phyloP scores from a whole-genome alignment of 2,329 filamentous ascomycete species.

The Nigrospora sphaerica region DNA sequence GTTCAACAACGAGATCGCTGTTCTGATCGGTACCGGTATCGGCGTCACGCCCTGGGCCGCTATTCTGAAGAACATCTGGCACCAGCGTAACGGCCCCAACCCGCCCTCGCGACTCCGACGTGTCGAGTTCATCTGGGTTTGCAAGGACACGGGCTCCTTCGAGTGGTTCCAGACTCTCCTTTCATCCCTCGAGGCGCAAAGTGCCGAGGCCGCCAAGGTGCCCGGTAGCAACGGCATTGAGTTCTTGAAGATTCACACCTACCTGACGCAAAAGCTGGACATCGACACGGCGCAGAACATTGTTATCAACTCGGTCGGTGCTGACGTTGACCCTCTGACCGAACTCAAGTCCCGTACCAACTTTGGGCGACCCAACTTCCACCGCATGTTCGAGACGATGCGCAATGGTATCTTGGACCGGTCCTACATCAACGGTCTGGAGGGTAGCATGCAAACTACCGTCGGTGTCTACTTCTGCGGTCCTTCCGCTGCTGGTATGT shows the following conservation, averaged over 20 bases:
- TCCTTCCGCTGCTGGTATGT: constrained; percentile 61
- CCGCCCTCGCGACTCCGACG: constrained; percentile 82
- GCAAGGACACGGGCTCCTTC: constrained; percentile 90
- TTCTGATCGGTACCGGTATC: constrained; percentile 80
- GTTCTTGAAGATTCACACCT: constrained; percentile 96
- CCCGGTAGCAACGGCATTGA: constrained; percentile 64
- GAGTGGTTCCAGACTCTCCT: constrained; percentile 98
- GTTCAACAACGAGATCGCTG: constrained; percentile 85
- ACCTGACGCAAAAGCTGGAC: constrained; percentile 89
- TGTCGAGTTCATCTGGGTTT: constrained; percentile 99
- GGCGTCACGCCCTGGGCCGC: constrained; percentile 82
- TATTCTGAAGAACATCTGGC: constrained; percentile 97
- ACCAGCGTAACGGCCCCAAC: constrained; percentile 83
- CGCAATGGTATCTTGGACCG: constrained; percentile 79
- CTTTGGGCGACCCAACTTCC: constrained; percentile 90
- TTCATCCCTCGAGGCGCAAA: constrained; percentile 83
- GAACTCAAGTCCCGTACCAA: constrained; percentile 87
- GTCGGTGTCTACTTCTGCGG: constrained; percentile 98
- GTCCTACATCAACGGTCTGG: constrained; percentile 76
- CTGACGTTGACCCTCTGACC: constrained; percentile 81
- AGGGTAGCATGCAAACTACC: constrained; percentile 69
- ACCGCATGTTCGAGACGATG: constrained; percentile 73
- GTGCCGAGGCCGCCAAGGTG: constrained; percentile 58
- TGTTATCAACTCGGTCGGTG: constrained; percentile 88
- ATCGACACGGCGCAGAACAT: constrained; percentile 93